Conservation (phyloP, 2,329 filamentous ascomycete species). For the Pseudogymnoascus pannorum region DNA sequence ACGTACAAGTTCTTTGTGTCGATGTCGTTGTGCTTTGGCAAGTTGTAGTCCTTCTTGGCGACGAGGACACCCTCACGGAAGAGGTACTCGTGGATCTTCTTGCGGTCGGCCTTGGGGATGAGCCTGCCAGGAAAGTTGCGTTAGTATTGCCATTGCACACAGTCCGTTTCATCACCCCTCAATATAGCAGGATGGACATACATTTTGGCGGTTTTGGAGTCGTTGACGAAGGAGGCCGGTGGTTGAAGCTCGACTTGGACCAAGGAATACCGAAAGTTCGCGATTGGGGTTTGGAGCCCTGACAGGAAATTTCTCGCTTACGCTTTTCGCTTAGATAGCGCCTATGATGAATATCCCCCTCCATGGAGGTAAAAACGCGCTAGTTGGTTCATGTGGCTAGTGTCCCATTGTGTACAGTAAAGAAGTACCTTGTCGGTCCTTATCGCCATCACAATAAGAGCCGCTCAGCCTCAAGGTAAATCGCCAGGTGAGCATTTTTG, state of each 20-base stretch:
- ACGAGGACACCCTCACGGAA: slow-evolving; percentile 91
- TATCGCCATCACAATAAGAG: neutral
- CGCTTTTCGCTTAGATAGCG: slow-evolving; percentile 4
- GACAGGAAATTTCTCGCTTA: slow-evolving; percentile 6
- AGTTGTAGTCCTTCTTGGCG: slow-evolving; percentile 99
- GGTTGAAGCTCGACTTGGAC: slow-evolving; percentile 6
- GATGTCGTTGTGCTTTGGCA: slow-evolving; percentile 94
- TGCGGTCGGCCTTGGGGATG: slow-evolving; percentile 99
- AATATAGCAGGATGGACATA: slow-evolving; percentile 16
- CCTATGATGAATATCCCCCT: neutral
- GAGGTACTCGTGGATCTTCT: slow-evolving; percentile 99
- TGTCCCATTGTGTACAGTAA: neutral
- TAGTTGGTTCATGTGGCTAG: slow-evolving; percentile 5
- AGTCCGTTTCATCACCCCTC: neutral
- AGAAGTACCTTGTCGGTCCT: slow-evolving; percentile 5
- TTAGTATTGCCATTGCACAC: slow-evolving; percentile 6
- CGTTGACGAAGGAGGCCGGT: slow-evolving; percentile 8
- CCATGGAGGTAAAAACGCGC: neutral
- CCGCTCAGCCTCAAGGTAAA: slow-evolving; percentile 7
- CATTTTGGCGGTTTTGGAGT: slow-evolving; percentile 40
- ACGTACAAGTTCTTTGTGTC: slow-evolving; percentile 99
- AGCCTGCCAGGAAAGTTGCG: slow-evolving; percentile 55
- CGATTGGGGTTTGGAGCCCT: slow-evolving; percentile 11
- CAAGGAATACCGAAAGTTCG: slow-evolving; percentile 10
- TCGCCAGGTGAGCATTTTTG: neutral